Conservation (phyloP, 2,329 filamentous ascomycete species). For the Claviceps humidiphila region DNA sequence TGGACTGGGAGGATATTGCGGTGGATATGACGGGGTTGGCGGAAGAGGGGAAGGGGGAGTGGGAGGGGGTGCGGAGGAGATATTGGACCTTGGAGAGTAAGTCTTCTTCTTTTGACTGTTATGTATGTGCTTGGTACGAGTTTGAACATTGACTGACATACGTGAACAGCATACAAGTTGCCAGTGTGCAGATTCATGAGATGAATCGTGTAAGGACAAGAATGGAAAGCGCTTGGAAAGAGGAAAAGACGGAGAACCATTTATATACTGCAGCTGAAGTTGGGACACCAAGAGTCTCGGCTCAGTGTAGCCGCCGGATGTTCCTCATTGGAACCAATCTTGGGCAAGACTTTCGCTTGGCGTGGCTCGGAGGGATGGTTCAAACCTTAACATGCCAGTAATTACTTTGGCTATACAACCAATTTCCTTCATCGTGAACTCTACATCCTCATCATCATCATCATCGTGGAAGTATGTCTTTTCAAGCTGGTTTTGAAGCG, state of each 20-base stretch:
- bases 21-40: slow-evolving; percentile 57
- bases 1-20: slow-evolving; percentile 68
- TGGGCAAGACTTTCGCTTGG: no score
- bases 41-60: slow-evolving; percentile 57
- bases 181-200: slow-evolving; percentile 64
- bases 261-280: no score
- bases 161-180: slow-evolving; percentile 48
- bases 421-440: no score
- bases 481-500: no score
- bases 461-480: no score
- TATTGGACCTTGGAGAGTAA: slow-evolving; percentile 72
- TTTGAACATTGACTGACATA: not conserved
- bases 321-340: no score
- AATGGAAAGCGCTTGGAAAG: not conserved
- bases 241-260: not conserved
- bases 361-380: no score
- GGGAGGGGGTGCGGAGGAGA: slow-evolving; percentile 74
- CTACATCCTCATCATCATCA: no score
- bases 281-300: no score
- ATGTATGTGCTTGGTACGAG: not conserved
- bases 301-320: no score
- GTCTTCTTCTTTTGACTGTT: not conserved
- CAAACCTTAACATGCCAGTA: no score
- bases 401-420: no score
- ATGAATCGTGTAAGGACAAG: slow-evolving; percentile 21